Evolutionary conservation across 1,139 yeast genomes (phyloP).

Genomic region (Blastobotrys raffinosifermentans): DNA sequence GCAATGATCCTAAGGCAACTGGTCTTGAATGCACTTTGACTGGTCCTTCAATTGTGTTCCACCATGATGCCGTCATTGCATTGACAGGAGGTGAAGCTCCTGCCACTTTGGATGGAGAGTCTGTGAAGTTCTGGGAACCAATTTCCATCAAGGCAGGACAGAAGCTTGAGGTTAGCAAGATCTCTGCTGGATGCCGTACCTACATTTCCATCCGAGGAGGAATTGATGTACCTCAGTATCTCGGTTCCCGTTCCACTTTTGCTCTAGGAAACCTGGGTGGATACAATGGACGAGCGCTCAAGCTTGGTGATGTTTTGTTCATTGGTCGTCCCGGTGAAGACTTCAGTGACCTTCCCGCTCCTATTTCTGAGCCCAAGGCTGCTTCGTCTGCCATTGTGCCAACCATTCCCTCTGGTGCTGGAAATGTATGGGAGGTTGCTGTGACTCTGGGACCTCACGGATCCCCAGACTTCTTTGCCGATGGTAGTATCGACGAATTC

Average conservation of each 20-base stretch:
- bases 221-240: conserved; percentile 85
- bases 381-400: conserved; percentile 60
- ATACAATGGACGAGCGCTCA: conserved; percentile 83
- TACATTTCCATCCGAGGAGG: conserved; percentile 91
- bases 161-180: conserved; percentile 71
- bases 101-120: conserved; percentile 57
- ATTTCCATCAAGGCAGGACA: conserved; percentile 66
- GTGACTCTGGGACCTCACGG: conserved; percentile 98
- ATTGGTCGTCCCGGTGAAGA: conserved; percentile 70
- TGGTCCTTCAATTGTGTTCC: conserved; percentile 85
- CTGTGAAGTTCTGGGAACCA: conserved; percentile 66
- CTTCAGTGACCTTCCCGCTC: conserved; percentile 65
- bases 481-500: conserved; percentile 70
- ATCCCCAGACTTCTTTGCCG: conserved; percentile 84
- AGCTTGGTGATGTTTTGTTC: conserved; percentile 86
- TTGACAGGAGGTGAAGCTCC: conserved; percentile 79
- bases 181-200: conserved; percentile 77
- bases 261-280: conserved; percentile 95
- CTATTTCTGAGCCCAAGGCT: conserved; percentile 54
- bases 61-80: conserved; percentile 68
- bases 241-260: conserved; percentile 95
- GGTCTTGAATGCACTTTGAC: conserved; percentile 83
- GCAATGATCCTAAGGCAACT: conserved; percentile 74
- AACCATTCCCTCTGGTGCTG: conserved; percentile 21
- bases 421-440: conserved; percentile 73